Evolutionary conservation across 331 rosid species (phyloP), one percentile per base, ranked within the genome.

Genomic region (Pyrus hybrid): DNA sequence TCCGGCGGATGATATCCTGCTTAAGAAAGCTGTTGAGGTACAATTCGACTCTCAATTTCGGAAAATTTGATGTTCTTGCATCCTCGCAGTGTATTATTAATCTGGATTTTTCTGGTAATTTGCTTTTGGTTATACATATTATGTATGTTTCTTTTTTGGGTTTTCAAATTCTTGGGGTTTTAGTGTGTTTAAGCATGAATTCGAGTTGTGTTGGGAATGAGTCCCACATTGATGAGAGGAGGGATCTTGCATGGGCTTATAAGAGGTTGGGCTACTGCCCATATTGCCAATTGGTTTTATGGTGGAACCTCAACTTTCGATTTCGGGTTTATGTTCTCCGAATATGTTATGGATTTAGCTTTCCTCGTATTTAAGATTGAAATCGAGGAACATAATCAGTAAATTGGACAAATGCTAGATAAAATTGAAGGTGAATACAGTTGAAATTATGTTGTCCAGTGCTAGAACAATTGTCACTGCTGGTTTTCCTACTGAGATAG

Each of bases 11-110:
- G 97, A 95, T 82, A 83, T 95, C 76, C 65, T 92, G 76, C 93
- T 95, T 51, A 95, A 86, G 80, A 92, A 85, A 87, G 89, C 96
- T 10, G 90, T 95, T 41, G 97, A 95, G 99, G 99, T 91, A 3
- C 29, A 25, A 8, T 61, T 60, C 26, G 17, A 6, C 57, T 66
- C 3, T 41, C 1, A 51, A 51, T 51, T 51, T 51, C 4, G 13
- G 45, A 41, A 53, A 53, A 53, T 53, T 1, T 53, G 21, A 18
- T 53, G 58, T 37, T 37, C 7, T 13, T 35, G 63, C 63, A 12
- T 17, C 58, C 58, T 53, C 21, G 58, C n/a, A 53, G n/a, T 53
- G 20, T 53, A 53, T 53, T 58, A 13, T 22, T 14, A 16, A 32
- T 2, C 54, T 37, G 63, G 63, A 22, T 21, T 58, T 58, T 22